phyloP scores from a whole-genome alignment of 228 moss, liverwort and hornwort species.

The Sphagnum magellanicum region DNA sequence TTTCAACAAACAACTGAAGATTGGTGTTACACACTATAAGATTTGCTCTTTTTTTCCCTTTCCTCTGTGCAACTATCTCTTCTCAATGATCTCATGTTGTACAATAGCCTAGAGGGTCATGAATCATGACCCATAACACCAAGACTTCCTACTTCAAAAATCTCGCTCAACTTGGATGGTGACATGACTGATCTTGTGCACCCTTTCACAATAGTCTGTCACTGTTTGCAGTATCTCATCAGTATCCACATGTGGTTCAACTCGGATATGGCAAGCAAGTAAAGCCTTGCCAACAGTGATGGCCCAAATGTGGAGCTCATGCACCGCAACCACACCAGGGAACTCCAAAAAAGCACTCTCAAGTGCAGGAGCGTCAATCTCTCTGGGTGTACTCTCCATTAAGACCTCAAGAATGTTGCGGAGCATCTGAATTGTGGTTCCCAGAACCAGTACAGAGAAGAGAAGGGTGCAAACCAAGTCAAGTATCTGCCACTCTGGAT shows the following conservation, averaged over 20 bases:
- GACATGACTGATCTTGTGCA: constrained; percentile 79
- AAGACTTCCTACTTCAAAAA: constrained; percentile 7
- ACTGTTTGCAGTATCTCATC: constrained; percentile 59
- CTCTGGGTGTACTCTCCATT: constrained; percentile 96
- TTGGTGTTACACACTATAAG: no score
- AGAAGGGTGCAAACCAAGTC: constrained; percentile 81
- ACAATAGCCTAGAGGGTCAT: no score
- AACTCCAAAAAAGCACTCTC: constrained; percentile 56
- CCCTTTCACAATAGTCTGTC: constrained; percentile 54
- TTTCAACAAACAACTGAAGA: no score
- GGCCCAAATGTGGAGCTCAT: constrained; percentile 98
- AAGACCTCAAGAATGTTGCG: constrained; percentile 75
- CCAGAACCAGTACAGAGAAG: constrained; percentile 72
- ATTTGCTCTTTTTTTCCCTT: no score
- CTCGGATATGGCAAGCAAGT: constrained; percentile 81
- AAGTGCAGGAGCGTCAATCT: constrained; percentile 67
- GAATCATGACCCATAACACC: no score
- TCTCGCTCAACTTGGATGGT: constrained; percentile 90
- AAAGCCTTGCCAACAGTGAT: constrained; percentile 91
- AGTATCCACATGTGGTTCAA: constrained; percentile 52
- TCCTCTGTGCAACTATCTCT: no score
- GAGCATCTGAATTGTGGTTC: constrained; percentile 78
- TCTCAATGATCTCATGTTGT: no score
- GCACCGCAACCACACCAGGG: constrained; percentile 78
- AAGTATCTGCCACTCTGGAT: constrained; percentile 65